phyloP scores from a whole-genome alignment of 164 flowering plant genomes.

The Nelumbo lutea region DNA sequence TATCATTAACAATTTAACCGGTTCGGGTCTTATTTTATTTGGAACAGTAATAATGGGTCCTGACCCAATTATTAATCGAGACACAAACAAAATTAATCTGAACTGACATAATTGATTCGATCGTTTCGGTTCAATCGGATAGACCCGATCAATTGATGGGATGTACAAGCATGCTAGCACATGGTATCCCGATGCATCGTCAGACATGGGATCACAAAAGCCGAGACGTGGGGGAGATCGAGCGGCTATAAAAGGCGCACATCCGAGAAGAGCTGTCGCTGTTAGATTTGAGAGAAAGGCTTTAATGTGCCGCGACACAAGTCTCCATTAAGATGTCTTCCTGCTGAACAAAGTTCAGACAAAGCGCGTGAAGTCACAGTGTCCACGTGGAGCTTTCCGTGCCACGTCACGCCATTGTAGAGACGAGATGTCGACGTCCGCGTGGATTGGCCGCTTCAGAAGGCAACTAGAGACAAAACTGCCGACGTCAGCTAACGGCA shows the following conservation, averaged over 20 bases:
- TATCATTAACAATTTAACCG: no score
- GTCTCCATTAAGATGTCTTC: constrained; percentile 10
- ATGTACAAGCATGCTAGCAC: neutral
- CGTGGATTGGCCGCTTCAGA: constrained; percentile 14
- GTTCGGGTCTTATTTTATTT: no score
- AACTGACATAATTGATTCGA: no score
- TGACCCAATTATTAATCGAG: no score
- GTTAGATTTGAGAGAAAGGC: neutral
- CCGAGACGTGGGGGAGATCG: neutral
- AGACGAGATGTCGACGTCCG: constrained; percentile 16
- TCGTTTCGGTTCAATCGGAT: neutral
- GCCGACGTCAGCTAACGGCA: constrained; percentile 1
- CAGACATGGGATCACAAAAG: neutral
- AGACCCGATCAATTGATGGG: neutral
- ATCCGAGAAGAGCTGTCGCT: neutral
- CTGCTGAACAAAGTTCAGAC: constrained; percentile 19
- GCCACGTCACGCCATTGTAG: constrained; percentile 10
- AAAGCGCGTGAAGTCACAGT: constrained; percentile 17
- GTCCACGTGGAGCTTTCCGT: constrained; percentile 6
- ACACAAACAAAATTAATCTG: neutral
- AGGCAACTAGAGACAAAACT: constrained; percentile 6
- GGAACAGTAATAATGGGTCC: no score
- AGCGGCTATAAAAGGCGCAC: neutral
- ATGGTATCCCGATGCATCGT: neutral
- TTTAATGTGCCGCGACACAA: constrained; percentile 6